phyloP scores from a whole-genome alignment of 2,329 filamentous ascomycete species.

The Teratosphaeria epicoccoides region DNA sequence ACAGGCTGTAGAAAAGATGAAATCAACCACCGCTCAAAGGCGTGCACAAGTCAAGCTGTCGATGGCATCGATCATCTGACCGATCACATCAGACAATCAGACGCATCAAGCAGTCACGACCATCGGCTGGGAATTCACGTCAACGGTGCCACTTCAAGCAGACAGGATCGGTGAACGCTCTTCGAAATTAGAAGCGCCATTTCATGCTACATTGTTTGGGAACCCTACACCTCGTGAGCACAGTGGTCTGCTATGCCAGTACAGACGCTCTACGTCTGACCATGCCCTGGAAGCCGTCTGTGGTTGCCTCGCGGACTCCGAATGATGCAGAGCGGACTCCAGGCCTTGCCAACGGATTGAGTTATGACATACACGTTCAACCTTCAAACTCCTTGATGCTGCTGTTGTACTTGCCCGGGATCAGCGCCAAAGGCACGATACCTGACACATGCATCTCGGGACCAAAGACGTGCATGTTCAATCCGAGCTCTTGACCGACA shows the following conservation, averaged over 20 bases:
- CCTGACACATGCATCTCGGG: constrained; percentile 83
- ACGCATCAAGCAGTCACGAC: not conserved
- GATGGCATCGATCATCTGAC: not conserved
- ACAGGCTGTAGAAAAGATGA: too few relatives aligned
- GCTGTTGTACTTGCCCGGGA: constrained; percentile 46
- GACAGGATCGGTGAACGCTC: not conserved
- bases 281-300: not conserved
- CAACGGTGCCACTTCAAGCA: too few relatives aligned
- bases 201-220: not conserved
- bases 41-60: too few relatives aligned
- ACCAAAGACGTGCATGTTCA: constrained; percentile 86
- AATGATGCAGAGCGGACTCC: not conserved
- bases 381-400: constrained; percentile 51
- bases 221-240: not conserved
- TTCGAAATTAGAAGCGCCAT: not conserved
- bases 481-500: constrained; percentile 82
- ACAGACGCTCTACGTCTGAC: not conserved
- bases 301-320: not conserved
- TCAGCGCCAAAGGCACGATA: constrained; percentile 85
- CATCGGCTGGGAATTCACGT: too few relatives aligned
- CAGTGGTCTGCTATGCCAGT: not conserved
- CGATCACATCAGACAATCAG: not conserved
- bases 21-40: too few relatives aligned
- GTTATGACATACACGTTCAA: constrained; percentile 22
- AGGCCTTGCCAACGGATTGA: not conserved